Base-by-base conservation (phyloP, 1,284 basidiomycete genomes). In the Wolfiporia cocos region DNA sequence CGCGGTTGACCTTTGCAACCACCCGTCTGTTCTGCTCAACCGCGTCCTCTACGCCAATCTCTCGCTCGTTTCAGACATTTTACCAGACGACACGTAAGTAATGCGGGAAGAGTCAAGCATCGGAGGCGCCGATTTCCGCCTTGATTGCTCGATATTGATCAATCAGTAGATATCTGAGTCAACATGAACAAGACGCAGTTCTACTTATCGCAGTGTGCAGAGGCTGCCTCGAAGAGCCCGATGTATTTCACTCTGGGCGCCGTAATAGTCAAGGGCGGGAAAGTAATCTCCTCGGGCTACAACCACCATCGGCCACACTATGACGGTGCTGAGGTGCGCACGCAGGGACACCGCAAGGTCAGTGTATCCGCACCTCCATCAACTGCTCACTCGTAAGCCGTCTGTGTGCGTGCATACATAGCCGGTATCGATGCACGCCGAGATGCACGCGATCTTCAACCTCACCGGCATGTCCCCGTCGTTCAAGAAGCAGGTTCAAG, bases 341-440 rank as follows among this genome's bases (percentile, higher is more conserved):
- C 58, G 42, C 61, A 65, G 21, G 68, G 69, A 4, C 65, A 65
- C 51, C 65, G 70, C 41, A 74, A 70, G 60, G 60, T 58, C 19
- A 17, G 21, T 42, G 5, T 33, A 5, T 10, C n/a, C n/a, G n/a
- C n/a, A n/a, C n/a, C n/a, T n/a, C n/a, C n/a, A n/a, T n/a, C n/a
- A n/a, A n/a, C n/a, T n/a, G n/a, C n/a, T n/a, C n/a, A n/a, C n/a
- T n/a, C n/a, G n/a, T n/a, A n/a, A n/a, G n/a, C n/a, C n/a, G n/a
- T n/a, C n/a, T n/a, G n/a, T n/a, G n/a, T n/a, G n/a, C n/a, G n/a
- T n/a, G n/a, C n/a, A n/a, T n/a, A n/a, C n/a, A 10, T 21, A 62
- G 66, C 71, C 74, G 18, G 60, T 74, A 17, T 76, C 72, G 3
- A 78, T 79, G 74, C 75, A 80, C 50, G 76, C 76, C 2, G 74